Base-by-base conservation (phyloP, 768 basidiomycete species). In the Lyophyllum decastes region DNA sequence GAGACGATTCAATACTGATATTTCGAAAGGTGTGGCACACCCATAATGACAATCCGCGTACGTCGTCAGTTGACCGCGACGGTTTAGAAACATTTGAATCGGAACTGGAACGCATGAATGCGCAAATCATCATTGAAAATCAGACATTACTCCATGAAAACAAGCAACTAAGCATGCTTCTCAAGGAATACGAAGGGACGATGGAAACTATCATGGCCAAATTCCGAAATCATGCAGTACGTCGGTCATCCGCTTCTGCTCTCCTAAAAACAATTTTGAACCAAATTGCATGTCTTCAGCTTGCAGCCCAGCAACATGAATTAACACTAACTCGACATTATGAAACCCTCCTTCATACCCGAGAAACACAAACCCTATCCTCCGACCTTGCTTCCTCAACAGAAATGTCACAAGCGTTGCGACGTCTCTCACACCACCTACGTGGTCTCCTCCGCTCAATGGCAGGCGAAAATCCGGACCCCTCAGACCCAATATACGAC, bases 141-240 rank as follows among this genome's bases (percentile, higher is more conserved):
- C 95, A 97, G 67, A 83, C 87, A 0, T 76, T 99, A 1, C 77
- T 92, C 49, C 89, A 98, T 60, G 97, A 99, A 74, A 98, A 99
- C 78, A 95, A 92, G 70, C 96, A 98, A 68, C 82, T 98, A 27
- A 89, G 88, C 62, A 65, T 85, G 25, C 79, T 99, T 25, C 78
- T 98, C 55, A 95, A 95, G 68, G 97, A 99, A 72, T 96, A 98
- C 69, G 95, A 98, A 70, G 79, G 80, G 53, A 97, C 95, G 2
- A 82, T 99, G 78, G 95, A 98, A 65, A 95, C 88, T 26, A 92
- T 98, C 69, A 98, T 99, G 97, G 76, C 86, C 51, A 98, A 98
- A 74, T 98, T 98, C 70, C 83, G 95, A 58, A 89, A 88, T 57
- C 90, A 98, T 68, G 87, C 63, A 69, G 77, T 77, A 57, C 38